Percentiles rank a stretch among this genome's conserved stretches.
Evolutionary conservation across 257 asterid genomes (phyloP).

Genomic region (Cruciata laevipes): DNA sequence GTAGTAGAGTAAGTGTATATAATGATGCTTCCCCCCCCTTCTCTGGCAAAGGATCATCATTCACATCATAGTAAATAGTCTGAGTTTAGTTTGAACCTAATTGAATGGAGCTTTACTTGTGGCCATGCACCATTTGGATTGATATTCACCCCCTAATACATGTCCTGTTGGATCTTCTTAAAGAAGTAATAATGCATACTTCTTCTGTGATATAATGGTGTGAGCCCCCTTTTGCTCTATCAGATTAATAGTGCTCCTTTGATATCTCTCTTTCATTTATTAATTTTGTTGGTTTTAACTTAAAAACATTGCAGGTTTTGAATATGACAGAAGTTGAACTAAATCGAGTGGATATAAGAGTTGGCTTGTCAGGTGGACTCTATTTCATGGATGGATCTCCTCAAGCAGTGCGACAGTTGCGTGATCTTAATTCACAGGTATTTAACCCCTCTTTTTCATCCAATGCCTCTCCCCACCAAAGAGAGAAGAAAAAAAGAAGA

Average conservation of each 20-base stretch:
- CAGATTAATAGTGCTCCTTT: background rate
- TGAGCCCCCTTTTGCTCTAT: background rate
- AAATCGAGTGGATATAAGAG: constrained; percentile 75
- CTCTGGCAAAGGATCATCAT: background rate
- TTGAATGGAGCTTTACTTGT: background rate
- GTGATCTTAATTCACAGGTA: constrained; percentile 75
- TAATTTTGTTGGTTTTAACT: background rate
- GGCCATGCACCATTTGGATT: background rate
- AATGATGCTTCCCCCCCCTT: background rate
- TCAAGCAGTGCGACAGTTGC: constrained; percentile 83
- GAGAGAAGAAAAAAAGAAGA: too few species aligned
- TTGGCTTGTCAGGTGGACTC: constrained; percentile 83
- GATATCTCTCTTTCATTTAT: background rate
- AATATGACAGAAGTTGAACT: constrained; percentile 84
- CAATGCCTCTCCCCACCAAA: background rate
- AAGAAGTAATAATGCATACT: background rate
- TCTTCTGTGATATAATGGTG: background rate
- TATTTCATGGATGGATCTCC: constrained; percentile 95
- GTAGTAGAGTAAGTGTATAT: background rate
- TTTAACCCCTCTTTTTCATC: background rate
- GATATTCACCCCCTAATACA: background rate
- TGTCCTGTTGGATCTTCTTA: background rate
- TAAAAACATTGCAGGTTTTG: constrained; percentile 49
- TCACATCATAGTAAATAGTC: background rate
- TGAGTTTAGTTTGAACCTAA: background rate